Conservation (phyloP, 2,329 filamentous ascomycete species). For the Calonectria naviculata region DNA sequence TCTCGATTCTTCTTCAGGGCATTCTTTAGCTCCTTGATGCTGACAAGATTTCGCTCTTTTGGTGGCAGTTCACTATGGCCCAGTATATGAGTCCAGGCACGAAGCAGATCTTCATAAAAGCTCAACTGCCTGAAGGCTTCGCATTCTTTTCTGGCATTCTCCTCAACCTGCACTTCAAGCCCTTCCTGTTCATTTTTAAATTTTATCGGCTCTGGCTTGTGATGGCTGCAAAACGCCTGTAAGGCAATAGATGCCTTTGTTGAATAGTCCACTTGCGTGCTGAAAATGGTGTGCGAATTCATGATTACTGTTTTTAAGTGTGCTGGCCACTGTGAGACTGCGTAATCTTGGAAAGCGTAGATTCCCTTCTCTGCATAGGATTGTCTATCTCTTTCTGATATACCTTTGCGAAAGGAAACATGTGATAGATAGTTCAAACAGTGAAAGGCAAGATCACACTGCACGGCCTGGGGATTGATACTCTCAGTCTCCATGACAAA, state of each 20-base stretch:
- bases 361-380: conserved; percentile 35
- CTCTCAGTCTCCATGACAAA: conserved; percentile 38
- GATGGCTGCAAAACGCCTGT: background rate
- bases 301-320: conserved; percentile 43
- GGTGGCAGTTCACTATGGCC: background rate
- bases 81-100: conserved; percentile 5
- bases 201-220: background rate
- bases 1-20: conserved; percentile 33
- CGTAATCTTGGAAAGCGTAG: conserved; percentile 53
- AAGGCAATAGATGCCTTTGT: background rate
- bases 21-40: conserved; percentile 23
- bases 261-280: background rate
- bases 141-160: background rate
- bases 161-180: background rate
- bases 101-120: background rate
- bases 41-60: conserved; percentile 16
- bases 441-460: conserved; percentile 22
- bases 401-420: conserved; percentile 41
- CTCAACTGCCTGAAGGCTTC: background rate
- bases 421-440: conserved; percentile 50
- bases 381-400: conserved; percentile 23
- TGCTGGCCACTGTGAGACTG: conserved; percentile 46
- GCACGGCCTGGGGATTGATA: conserved; percentile 28
- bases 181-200: background rate
- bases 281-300: background rate